Base-by-base conservation (phyloP, 768 basidiomycete genomes). In the Mycena kentingensis region DNA sequence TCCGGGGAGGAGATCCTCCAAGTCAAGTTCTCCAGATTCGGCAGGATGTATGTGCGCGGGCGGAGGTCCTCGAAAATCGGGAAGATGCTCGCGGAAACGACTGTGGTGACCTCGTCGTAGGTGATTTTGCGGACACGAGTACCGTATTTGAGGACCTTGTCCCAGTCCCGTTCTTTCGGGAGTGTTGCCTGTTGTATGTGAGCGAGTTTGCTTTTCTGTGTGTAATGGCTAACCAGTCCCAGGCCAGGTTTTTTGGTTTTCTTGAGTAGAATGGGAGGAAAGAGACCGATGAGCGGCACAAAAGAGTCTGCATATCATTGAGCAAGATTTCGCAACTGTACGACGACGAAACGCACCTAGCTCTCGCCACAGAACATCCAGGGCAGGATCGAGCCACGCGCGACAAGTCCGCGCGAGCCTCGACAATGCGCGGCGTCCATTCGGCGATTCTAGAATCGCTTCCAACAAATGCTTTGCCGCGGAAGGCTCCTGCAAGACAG, bases 341-440 rank as follows among this genome's bases (percentile, higher is more conserved):
- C 12, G 35, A 28, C 6, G 7, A 21, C 6, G 13, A n/a, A 24
- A 50, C 57, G 45, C 29, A 59, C 57, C 58, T 50, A 91, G 71
- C 61, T 91, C 89, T 64, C 78, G 81, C 89, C 89, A 91, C 26
- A 91, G 74, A 43, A 84, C 72, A 65, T 84, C 74, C 60, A 90
- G 64, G n/a, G 84, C 81, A 13, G 87, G 87, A 58, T 86, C 87
- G 59, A 77, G 82, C 65, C 89, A 73, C n/a, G 83, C 81, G 57
- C 78, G 82, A 70, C 88, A 90, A 39, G 88, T 89, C 47, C 89
- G 78, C 42, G 88, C 81, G 60, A 91, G 73, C 63, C 88, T 77
- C 44, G 87, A 84, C 52, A 90, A 69, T 37, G 81, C 76, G 42
- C 87, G 83, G 57, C 77, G 82, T 31, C 89, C 89, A 58, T 77